Percentiles rank a stretch among this genome's conserved stretches.
Conservation (phyloP, 192 early-diverging fungal genomes). For the Entrophospora sp. region DNA sequence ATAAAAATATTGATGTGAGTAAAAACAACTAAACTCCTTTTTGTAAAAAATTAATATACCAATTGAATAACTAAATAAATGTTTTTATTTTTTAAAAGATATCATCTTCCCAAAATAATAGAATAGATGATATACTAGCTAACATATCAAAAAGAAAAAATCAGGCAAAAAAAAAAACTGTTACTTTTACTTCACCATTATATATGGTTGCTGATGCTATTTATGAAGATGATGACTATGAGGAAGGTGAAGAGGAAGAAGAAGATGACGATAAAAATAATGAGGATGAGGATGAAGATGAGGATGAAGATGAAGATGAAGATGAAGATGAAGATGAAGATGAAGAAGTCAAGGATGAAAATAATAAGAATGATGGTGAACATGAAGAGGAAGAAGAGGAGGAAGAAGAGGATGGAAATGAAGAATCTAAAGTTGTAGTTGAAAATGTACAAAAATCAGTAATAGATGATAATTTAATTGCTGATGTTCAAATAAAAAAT, state of each 20-base stretch:
- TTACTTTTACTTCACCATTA: slow-evolving; percentile 9
- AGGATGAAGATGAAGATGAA: too few species aligned
- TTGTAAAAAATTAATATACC: neutral
- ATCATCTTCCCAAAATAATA: slow-evolving; percentile 12
- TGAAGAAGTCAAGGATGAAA: slow-evolving; percentile 37
- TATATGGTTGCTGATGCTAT: slow-evolving; percentile 22
- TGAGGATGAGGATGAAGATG: too few species aligned
- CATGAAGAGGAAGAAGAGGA: slow-evolving; percentile 36
- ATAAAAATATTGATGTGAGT: slow-evolving; percentile 55
- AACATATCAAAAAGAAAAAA: slow-evolving; percentile 1
- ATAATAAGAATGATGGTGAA: slow-evolving; percentile 34
- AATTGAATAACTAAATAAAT: neutral
- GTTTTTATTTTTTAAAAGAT: neutral
- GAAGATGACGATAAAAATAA: too few species aligned
- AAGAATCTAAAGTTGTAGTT: slow-evolving; percentile 8
- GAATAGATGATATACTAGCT: slow-evolving; percentile 8
- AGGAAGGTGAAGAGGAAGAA: slow-evolving; percentile 38
- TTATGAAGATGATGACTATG: slow-evolving; percentile 39
- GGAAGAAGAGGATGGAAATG: slow-evolving; percentile 25
- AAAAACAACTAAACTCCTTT: too few species aligned
- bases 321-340: too few species aligned
- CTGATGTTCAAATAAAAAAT: neutral
- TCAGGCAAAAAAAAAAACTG: neutral
- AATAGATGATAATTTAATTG: neutral
- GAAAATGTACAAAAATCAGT: neutral